Conservation (phyloP, 1,284 basidiomycete genomes). For the Leccinum griseonigrum region DNA sequence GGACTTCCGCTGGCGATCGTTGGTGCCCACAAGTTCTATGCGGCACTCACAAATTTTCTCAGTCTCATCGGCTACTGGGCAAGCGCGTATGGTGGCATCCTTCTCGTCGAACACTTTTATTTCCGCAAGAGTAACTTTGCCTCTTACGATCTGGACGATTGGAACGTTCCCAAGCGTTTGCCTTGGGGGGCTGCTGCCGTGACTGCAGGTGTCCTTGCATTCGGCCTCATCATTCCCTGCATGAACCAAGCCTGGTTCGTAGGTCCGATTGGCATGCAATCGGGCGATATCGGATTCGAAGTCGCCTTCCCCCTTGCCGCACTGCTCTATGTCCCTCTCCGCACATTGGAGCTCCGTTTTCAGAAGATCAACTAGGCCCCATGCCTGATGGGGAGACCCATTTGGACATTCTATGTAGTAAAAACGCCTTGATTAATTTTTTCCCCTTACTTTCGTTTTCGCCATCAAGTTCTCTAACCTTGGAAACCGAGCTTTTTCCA, state of each 20-base stretch:
- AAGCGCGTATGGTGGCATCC: conserved; percentile 53
- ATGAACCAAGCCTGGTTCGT: conserved; percentile 75
- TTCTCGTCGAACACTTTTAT: conserved; percentile 63
- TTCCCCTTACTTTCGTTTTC: background rate
- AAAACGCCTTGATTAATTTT: conserved; percentile 6
- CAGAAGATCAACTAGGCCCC: conserved; percentile 22
- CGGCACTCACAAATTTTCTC: conserved; percentile 64
- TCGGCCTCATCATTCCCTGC: conserved; percentile 60
- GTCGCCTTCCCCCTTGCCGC: conserved; percentile 55
- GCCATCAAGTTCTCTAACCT: background rate
- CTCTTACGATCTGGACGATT: conserved; percentile 50
- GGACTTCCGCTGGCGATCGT: conserved; percentile 62
- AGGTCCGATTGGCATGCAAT: conserved; percentile 65
- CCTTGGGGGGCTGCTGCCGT: conserved; percentile 67
- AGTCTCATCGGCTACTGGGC: conserved; percentile 77
- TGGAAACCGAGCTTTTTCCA: background rate
- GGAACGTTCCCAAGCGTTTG: conserved; percentile 55
- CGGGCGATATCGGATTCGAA: conserved; percentile 80
- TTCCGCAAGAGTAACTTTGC: conserved; percentile 53
- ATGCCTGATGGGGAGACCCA: background rate
- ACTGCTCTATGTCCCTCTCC: conserved; percentile 57
- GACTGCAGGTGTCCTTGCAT: conserved; percentile 46
- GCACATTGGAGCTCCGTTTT: conserved; percentile 44
- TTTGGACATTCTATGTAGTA: conserved; percentile 12
- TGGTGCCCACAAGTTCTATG: conserved; percentile 66